Conservation (phyloP, 495 filamentous ascomycete species). For the Lasiosphaeris hirsuta region DNA sequence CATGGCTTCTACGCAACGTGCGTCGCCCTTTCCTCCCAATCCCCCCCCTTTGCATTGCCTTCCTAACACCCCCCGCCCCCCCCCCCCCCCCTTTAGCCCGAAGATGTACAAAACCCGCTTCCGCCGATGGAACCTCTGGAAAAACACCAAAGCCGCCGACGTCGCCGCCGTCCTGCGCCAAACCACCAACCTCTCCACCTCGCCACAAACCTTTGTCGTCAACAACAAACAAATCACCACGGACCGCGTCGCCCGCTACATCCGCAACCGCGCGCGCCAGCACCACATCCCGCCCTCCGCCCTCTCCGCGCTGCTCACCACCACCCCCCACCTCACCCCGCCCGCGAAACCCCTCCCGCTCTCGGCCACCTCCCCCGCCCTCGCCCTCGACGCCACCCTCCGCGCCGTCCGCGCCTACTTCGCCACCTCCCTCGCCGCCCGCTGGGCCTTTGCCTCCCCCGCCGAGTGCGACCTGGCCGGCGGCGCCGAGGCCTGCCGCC, state of each 20-base stretch:
- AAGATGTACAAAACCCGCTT: constrained; percentile 22
- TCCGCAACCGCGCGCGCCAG: constrained; percentile 10
- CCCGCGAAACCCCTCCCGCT: neutral
- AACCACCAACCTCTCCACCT: neutral
- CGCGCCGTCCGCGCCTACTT: constrained; percentile 8
- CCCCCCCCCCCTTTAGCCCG: too few relatives aligned
- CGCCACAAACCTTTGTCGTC: constrained; percentile 2
- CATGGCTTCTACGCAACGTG: constrained; percentile 17
- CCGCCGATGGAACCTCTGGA: constrained; percentile 15
- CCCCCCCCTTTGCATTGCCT: neutral
- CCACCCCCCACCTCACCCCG: too few relatives aligned
- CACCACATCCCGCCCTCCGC: constrained; percentile 3
- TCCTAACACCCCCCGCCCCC: constrained; percentile 1
- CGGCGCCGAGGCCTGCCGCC: neutral
- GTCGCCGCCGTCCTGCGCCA: constrained; percentile 14
- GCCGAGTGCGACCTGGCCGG: neutral
- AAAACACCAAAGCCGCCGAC: constrained; percentile 16
- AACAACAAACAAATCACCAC: constrained; percentile 13
- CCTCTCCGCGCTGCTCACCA: neutral
- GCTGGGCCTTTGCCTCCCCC: constrained; percentile 1
- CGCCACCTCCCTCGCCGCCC: neutral
- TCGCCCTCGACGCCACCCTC: constrained; percentile 6
- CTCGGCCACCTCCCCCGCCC: neutral
- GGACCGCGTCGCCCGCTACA: constrained; percentile 9
- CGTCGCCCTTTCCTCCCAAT: too few relatives aligned